Evolutionary conservation across 805 yeast species (phyloP).

Genomic region (Nematodospora valgi): DNA sequence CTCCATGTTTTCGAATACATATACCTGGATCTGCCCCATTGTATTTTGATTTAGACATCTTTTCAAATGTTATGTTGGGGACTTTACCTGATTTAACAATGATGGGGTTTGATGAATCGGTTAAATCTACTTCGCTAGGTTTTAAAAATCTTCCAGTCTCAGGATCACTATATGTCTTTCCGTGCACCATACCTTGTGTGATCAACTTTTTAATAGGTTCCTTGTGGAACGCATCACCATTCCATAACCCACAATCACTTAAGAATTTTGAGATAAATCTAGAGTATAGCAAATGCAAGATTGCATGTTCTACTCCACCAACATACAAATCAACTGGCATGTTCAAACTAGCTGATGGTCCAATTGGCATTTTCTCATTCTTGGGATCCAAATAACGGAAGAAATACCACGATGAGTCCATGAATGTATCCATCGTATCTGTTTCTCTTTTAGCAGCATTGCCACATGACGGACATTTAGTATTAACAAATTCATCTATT

Average conservation of each 20-base stretch:
- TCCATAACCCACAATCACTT: slow-evolving; percentile 64
- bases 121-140: slow-evolving; percentile 64
- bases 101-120: slow-evolving; percentile 38
- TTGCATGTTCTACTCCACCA: slow-evolving; percentile 98
- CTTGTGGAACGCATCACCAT: slow-evolving; percentile 51
- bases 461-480: slow-evolving; percentile 80
- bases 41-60: slow-evolving; percentile 94
- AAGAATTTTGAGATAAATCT: slow-evolving; percentile 83
- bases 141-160: slow-evolving; percentile 68
- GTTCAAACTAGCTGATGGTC: slow-evolving; percentile 23
- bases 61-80: slow-evolving; percentile 68
- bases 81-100: slow-evolving; percentile 47
- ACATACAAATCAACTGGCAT: slow-evolving; percentile 89
- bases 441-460: slow-evolving; percentile 69
- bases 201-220: slow-evolving; percentile 82
- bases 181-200: slow-evolving; percentile 99
- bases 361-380: slow-evolving; percentile 56
- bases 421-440: slow-evolving; percentile 98
- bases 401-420: slow-evolving; percentile 97
- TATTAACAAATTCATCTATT: slow-evolving; percentile 64
- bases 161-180: slow-evolving; percentile 76
- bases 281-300: slow-evolving; percentile 81
- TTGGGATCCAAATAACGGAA: slow-evolving; percentile 78
- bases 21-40: slow-evolving; percentile 90
- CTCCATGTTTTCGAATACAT: slow-evolving; percentile 75